Conservation (phyloP, 139 green algal genomes). For the Volvox africanus region DNA sequence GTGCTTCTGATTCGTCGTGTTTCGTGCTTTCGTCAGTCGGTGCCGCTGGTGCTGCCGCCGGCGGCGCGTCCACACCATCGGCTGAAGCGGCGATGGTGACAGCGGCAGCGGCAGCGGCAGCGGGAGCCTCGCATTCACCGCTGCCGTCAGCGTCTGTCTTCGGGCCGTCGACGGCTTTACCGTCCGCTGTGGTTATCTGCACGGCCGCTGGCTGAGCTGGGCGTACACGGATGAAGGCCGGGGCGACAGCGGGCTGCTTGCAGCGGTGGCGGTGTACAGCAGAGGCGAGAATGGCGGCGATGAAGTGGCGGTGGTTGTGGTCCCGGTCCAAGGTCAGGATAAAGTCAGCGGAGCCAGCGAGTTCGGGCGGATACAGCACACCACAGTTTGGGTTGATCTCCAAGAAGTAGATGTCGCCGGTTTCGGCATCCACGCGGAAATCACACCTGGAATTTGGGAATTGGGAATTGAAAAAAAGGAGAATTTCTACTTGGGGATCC, state of each 20-base stretch:
- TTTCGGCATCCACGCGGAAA: neutral
- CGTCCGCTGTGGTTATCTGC: neutral
- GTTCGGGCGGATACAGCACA: conserved; percentile 42
- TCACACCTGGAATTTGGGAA: conserved; percentile 8
- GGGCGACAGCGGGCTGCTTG: neutral
- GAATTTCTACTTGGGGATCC: too few relatives aligned
- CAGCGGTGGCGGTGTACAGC: conserved; percentile 1
- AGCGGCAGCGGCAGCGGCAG: too few relatives aligned
- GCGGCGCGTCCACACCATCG: neutral
- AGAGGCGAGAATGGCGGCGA: conserved; percentile 14
- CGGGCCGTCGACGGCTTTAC: neutral
- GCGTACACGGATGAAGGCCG: neutral
- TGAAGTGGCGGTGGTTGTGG: conserved; percentile 18
- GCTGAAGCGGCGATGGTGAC: neutral
- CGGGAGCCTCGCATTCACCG: too few relatives aligned
- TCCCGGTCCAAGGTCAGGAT: conserved; percentile 48
- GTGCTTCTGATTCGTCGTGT: too few relatives aligned
- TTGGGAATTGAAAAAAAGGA: too few relatives aligned
- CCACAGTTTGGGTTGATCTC: conserved; percentile 62
- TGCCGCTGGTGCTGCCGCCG: too few relatives aligned
- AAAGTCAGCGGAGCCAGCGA: conserved; percentile 43
- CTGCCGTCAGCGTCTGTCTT: too few relatives aligned
- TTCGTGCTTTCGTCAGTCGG: too few relatives aligned
- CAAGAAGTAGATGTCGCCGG: conserved; percentile 48
- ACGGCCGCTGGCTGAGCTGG: neutral